Evolutionary conservation across 2,329 filamentous ascomycete species (phyloP).

Genomic region (Proliferodiscus dingleyae): DNA sequence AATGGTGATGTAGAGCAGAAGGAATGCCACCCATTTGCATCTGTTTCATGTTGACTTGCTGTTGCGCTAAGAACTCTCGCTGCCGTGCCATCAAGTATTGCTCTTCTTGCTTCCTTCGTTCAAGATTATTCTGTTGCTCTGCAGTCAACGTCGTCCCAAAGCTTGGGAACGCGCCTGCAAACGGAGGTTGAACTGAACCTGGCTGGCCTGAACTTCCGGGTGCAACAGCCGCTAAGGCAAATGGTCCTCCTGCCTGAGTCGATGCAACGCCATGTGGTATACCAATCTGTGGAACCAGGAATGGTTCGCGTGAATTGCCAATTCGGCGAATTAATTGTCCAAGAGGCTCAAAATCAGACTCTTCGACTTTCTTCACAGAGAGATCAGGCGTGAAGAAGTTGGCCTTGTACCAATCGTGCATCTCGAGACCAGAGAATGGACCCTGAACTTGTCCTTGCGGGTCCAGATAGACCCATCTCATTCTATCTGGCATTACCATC

Average conservation of each 20-base stretch:
- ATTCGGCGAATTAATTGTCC: constrained; percentile 93
- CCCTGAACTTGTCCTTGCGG: constrained; percentile 89
- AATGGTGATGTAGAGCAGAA: constrained; percentile 76
- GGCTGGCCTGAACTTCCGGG: constrained; percentile 41
- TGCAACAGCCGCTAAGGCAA: constrained; percentile 34
- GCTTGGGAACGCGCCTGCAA: constrained; percentile 89
- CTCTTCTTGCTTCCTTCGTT: constrained; percentile 95
- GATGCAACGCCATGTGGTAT: constrained; percentile 79
- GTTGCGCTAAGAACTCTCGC: constrained; percentile 84
- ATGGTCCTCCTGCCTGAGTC: constrained; percentile 34
- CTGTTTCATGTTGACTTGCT: constrained; percentile 72
- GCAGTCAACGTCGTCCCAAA: constrained; percentile 95
- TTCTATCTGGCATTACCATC: constrained; percentile 99
- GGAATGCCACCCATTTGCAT: constrained; percentile 56
- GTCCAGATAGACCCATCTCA: constrained; percentile 98
- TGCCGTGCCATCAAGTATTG: constrained; percentile 96
- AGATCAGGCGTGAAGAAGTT: constrained; percentile 95
- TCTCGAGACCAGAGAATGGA: constrained; percentile 92
- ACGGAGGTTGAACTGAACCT: constrained; percentile 73
- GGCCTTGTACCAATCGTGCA: constrained; percentile 99
- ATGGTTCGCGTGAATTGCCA: constrained; percentile 94
- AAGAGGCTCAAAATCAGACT: constrained; percentile 88
- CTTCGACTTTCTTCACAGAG: constrained; percentile 90
- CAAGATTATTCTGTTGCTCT: constrained; percentile 95
- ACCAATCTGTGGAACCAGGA: constrained; percentile 94